These are phyloP conservation scores for Trichophyton equinum DNA, from an alignment of 2,329 filamentous ascomycete species.

Conservation along the genomic window DNA sequence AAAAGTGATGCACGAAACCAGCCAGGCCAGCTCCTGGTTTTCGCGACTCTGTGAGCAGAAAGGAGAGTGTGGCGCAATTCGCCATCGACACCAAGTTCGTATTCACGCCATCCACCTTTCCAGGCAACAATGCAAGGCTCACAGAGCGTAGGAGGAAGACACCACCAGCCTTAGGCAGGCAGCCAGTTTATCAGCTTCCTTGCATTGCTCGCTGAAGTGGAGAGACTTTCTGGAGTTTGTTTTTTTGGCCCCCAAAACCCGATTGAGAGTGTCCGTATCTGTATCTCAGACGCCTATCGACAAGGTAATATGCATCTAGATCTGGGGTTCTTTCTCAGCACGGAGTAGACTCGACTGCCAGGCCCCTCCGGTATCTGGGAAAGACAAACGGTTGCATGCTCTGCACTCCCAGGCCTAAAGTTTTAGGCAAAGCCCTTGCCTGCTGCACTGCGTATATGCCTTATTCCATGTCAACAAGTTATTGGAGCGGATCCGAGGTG, in stretches of 20 bases:
- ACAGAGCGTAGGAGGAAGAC: background rate
- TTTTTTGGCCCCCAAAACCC: background rate
- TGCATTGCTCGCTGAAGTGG: background rate
- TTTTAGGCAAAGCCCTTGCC: background rate
- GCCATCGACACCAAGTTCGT: background rate
- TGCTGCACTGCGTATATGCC: constrained; percentile 3
- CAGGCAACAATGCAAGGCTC: background rate
- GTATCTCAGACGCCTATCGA: background rate
- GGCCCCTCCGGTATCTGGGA: background rate
- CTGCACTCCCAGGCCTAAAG: background rate
- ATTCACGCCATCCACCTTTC: background rate
- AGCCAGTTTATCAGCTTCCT: background rate
- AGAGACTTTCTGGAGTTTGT: background rate
- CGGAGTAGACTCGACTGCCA: background rate
- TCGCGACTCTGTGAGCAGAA: background rate
- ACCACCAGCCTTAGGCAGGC: background rate
- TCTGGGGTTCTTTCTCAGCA: background rate
- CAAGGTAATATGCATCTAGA: background rate
- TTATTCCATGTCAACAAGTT: background rate
- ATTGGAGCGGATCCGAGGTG: background rate
- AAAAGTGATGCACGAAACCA: background rate
- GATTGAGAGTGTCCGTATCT: background rate
- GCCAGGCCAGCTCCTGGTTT: background rate
- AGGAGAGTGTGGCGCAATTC: background rate
- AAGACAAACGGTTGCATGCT: background rate